Conservation (phyloP, 305 asterid genomes). For the Lippia alba region DNA sequence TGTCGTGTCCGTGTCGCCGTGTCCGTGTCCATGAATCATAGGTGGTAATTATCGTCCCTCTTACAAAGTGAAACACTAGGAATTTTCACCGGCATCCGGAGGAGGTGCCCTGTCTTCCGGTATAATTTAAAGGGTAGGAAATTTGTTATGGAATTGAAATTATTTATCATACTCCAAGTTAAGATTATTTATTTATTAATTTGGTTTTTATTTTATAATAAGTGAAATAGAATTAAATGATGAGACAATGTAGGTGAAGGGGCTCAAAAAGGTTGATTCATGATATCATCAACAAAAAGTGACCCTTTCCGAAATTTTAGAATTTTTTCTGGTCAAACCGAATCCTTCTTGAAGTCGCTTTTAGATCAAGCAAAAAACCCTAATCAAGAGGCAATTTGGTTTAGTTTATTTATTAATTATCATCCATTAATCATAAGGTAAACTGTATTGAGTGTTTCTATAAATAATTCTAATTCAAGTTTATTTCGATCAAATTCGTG, state of each 20-base stretch:
- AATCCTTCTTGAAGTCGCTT: conserved; percentile 36
- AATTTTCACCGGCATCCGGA: too few species aligned
- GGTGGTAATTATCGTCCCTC: too few species aligned
- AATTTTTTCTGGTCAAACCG: conserved; percentile 41
- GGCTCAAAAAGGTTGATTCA: conserved; percentile 41
- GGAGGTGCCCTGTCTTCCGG: too few species aligned
- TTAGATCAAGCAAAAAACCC: conserved; percentile 24
- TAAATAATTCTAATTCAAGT: too few species aligned
- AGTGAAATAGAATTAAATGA: conserved; percentile 20
- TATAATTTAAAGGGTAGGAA: too few species aligned
- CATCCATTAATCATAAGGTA: conserved; percentile 13
- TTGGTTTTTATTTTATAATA: conserved; percentile 1
- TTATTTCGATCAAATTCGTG: too few species aligned
- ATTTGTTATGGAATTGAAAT: too few species aligned
- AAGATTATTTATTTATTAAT: too few species aligned
- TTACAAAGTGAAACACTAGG: too few species aligned
- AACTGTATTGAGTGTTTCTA: too few species aligned
- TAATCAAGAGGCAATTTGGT: neutral
- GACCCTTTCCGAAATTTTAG: conserved; percentile 44
- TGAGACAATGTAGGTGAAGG: conserved; percentile 20
- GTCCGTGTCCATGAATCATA: too few species aligned
- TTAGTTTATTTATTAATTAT: neutral
- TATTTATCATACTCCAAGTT: neutral
- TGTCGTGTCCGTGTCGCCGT: too few species aligned
- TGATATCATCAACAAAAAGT: conserved; percentile 36